Evolutionary conservation across 495 filamentous ascomycete species (phyloP).

Genomic region (Xylaria bambusicola): DNA sequence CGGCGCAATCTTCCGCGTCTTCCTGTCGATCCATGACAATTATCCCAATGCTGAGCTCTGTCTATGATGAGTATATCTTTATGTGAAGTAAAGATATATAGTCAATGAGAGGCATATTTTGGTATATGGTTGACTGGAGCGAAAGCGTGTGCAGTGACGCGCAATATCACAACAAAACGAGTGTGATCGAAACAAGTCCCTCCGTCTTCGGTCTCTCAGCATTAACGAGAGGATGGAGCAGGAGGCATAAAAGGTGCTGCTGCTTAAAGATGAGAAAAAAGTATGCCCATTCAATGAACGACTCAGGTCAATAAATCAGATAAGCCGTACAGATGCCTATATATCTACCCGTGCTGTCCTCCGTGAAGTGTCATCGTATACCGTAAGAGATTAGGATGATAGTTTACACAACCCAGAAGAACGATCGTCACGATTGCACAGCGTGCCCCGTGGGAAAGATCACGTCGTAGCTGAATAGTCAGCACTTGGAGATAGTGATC

Average conservation of each 20-base stretch:
- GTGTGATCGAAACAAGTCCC: slow-evolving; percentile 17
- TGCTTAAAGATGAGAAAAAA: slow-evolving; percentile 7
- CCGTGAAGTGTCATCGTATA: slow-evolving; percentile 2
- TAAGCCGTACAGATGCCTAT: slow-evolving; percentile 25
- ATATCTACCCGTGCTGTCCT: slow-evolving; percentile 24
- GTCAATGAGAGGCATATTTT: slow-evolving; percentile 31
- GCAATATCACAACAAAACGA: slow-evolving; percentile 21
- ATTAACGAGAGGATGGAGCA: neutral
- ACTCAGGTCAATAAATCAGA: slow-evolving; percentile 23
- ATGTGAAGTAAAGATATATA: slow-evolving; percentile 15
- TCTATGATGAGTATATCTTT: slow-evolving; percentile 25
- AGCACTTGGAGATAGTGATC: slow-evolving; percentile 1
- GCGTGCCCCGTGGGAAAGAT: slow-evolving; percentile 10
- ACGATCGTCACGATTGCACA: slow-evolving; percentile 18
- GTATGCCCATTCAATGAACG: slow-evolving; percentile 15
- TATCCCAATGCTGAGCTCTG: slow-evolving; percentile 4
- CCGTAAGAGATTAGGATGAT: slow-evolving; percentile 20
- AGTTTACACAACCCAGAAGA: slow-evolving; percentile 25
- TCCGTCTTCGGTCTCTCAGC: too few species aligned
- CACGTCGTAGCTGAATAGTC: slow-evolving; percentile 12
- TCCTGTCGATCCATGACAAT: slow-evolving; percentile 22
- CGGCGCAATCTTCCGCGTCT: neutral
- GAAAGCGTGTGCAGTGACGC: neutral
- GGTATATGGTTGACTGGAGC: neutral
- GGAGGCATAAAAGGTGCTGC: slow-evolving; percentile 11